phyloP scores from a whole-genome alignment of 305 asterid species.

The Striga hermonthica region DNA sequence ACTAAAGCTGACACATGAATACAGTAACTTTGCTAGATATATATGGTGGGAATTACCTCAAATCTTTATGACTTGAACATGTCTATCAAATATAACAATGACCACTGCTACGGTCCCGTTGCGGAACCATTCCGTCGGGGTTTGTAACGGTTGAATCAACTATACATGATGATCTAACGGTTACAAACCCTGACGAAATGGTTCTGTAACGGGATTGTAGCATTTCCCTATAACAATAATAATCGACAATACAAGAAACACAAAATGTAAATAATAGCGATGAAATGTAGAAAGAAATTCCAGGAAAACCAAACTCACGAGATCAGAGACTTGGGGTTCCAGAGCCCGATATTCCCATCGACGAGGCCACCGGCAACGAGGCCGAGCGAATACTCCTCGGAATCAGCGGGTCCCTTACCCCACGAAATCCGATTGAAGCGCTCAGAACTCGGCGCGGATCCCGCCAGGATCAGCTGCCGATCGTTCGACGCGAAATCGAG shows the following conservation, averaged over 20 bases:
- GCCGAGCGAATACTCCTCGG: conserved; percentile 56
- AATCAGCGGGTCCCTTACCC: conserved; percentile 45
- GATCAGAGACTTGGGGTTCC: conserved; percentile 65
- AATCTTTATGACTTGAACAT: conserved; percentile 12
- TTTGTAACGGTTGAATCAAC: no score
- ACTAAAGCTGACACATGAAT: neutral
- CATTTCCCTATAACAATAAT: neutral
- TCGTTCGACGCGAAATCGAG: conserved; percentile 58
- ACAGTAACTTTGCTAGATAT: neutral
- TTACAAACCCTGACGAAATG: no score
- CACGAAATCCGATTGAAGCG: conserved; percentile 61
- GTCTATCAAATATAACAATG: neutral
- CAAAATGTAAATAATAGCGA: conserved; percentile 10
- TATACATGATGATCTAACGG: no score
- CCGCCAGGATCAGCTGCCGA: conserved; percentile 42
- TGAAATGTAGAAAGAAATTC: neutral
- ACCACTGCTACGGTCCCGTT: no score
- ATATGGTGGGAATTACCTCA: neutral
- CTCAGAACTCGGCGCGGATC: conserved; percentile 55
- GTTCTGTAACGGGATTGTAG: neutral
- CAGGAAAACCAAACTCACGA: conserved; percentile 37
- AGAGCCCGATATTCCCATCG: conserved; percentile 65
- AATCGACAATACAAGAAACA: conserved; percentile 4
- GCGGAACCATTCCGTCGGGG: no score
- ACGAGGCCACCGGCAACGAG: conserved; percentile 71